Percentiles rank a stretch among this genome's conserved stretches.
phyloP scores from a whole-genome alignment of 139 green algal species.

The Coccomyxa sp. region DNA sequence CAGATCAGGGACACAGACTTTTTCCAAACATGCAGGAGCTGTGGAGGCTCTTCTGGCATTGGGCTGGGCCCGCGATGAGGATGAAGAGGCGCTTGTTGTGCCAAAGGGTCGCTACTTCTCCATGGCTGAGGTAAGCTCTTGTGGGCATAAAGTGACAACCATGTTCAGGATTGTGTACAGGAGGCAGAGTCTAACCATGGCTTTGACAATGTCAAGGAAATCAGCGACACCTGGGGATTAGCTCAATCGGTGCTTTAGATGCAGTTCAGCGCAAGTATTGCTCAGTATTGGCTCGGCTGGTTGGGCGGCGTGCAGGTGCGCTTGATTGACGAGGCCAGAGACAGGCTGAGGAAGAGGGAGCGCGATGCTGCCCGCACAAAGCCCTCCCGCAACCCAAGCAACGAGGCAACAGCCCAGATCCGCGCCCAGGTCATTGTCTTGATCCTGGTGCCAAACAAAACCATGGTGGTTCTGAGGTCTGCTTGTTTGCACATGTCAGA shows the following conservation, averaged over 20 bases:
- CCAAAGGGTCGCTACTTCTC: constrained; percentile 9
- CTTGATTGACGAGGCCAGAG: constrained; percentile 34
- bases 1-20: too few species aligned
- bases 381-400: constrained; percentile 3
- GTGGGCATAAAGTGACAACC: background rate
- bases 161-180: too few species aligned
- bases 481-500: too few species aligned
- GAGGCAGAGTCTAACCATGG: too few species aligned
- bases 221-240: too few species aligned
- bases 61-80: constrained; percentile 26
- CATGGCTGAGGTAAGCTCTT: constrained; percentile 30
- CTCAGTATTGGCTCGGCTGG: too few species aligned
- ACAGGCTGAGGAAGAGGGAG: constrained; percentile 25
- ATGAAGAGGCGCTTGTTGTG: constrained; percentile 13
- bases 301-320: constrained; percentile 16
- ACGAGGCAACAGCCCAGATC: constrained; percentile 5
- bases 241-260: too few species aligned
- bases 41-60: constrained; percentile 23
- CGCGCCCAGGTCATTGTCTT: background rate
- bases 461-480: too few species aligned
- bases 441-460: too few species aligned
- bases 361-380: background rate
- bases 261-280: too few species aligned
- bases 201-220: too few species aligned
- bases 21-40: constrained; percentile 2